Conservation (phyloP, 1,284 basidiomycete genomes). For the Ustilago shanxiensis region DNA sequence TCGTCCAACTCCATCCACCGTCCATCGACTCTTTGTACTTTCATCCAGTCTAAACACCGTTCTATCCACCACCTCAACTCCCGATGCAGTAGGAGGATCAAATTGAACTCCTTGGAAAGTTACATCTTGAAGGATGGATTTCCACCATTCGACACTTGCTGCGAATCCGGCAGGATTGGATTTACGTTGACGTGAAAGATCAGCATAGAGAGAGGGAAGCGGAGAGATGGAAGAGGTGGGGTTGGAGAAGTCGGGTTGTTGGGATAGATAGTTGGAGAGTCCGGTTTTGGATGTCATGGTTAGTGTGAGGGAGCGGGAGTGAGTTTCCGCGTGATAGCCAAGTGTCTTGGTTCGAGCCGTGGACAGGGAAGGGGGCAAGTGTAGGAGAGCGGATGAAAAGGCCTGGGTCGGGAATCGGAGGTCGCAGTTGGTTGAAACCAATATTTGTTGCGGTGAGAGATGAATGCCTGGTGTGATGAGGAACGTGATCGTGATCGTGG, state of each 20-base stretch:
- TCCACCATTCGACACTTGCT: slow-evolving; percentile 90
- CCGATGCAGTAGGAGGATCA: neutral
- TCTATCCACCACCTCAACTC: neutral
- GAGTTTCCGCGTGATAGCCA: neutral
- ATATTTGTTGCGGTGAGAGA: too few relatives aligned
- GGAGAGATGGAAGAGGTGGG: slow-evolving; percentile 37
- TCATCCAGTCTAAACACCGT: slow-evolving; percentile 76
- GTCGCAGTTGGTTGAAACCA: too few relatives aligned
- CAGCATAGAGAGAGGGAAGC: slow-evolving; percentile 86
- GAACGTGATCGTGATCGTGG: too few relatives aligned
- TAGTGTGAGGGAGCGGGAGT: neutral
- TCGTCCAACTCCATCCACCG: slow-evolving; percentile 75
- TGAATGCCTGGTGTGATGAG: too few relatives aligned
- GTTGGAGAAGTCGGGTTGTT: slow-evolving; percentile 35
- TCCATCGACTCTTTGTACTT: slow-evolving; percentile 41
- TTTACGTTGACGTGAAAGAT: slow-evolving; percentile 83
- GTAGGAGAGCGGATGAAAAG: too few relatives aligned
- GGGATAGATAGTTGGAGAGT: slow-evolving; percentile 34
- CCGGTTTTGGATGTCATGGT: neutral
- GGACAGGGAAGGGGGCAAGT: too few relatives aligned
- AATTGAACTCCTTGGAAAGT: slow-evolving; percentile 69
- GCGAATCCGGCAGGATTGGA: slow-evolving; percentile 86
- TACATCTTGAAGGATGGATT: slow-evolving; percentile 77
- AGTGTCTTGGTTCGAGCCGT: neutral
- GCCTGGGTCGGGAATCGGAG: too few relatives aligned